phyloP scores from a whole-genome alignment of 345 rosid genomes.

The Cardamine chenopodiifolia region DNA sequence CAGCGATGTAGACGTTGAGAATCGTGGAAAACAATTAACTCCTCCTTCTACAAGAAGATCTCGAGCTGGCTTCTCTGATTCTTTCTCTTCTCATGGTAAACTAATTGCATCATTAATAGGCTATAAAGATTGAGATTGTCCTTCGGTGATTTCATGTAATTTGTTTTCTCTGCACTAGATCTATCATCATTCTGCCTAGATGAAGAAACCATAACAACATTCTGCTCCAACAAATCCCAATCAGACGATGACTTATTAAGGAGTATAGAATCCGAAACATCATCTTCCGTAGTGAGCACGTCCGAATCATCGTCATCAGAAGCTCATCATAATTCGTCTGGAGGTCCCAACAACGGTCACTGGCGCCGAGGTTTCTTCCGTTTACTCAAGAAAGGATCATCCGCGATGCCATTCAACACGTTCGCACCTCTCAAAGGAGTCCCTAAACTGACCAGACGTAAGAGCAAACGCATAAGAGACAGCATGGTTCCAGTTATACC shows the following conservation, averaged over 20 bases:
- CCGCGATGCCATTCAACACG: slow-evolving; percentile 50
- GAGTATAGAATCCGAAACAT: slow-evolving; percentile 47
- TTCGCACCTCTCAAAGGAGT: slow-evolving; percentile 50
- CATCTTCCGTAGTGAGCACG: slow-evolving; percentile 58
- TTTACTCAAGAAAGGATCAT: slow-evolving; percentile 62
- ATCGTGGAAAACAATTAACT: slow-evolving; percentile 34
- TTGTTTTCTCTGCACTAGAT: slow-evolving; percentile 37
- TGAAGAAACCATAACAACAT: slow-evolving; percentile 7
- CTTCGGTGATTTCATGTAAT: neutral
- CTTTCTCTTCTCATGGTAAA: slow-evolving; percentile 55
- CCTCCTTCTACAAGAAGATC: slow-evolving; percentile 41
- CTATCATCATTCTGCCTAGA: slow-evolving; percentile 33
- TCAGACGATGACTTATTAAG: slow-evolving; percentile 46
- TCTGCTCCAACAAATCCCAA: slow-evolving; percentile 6
- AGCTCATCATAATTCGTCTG: slow-evolving; percentile 31
- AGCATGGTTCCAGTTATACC: slow-evolving; percentile 50
- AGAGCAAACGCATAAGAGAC: slow-evolving; percentile 63
- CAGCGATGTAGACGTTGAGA: slow-evolving; percentile 43
- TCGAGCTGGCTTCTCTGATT: slow-evolving; percentile 55
- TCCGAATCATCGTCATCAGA: slow-evolving; percentile 52
- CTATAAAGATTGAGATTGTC: neutral
- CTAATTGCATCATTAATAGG: neutral
- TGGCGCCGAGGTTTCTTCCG: slow-evolving; percentile 65
- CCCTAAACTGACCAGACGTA: slow-evolving; percentile 69
- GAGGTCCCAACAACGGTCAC: slow-evolving; percentile 31